Percentiles rank a stretch among this genome's conserved stretches.
These are phyloP conservation scores for Letharia lupina DNA, from an alignment of 495 filamentous ascomycete genomes.

Conservation along the genomic window DNA sequence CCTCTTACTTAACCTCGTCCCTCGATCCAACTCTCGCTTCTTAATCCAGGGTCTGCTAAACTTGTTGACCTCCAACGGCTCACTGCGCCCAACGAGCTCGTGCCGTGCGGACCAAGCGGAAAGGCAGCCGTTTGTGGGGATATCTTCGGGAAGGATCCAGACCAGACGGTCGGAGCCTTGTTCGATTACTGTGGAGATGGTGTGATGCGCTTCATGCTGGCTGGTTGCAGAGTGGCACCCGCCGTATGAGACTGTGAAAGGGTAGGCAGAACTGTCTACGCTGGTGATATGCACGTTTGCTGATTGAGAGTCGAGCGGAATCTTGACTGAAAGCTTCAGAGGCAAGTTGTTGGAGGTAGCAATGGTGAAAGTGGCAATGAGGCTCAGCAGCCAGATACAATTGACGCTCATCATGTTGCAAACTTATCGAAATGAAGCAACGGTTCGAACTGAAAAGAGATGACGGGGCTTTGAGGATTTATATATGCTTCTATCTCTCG, in stretches of 20 bases:
- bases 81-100: conserved; percentile 37
- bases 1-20: conserved; percentile 24
- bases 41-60: conserved; percentile 22
- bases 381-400: not conserved
- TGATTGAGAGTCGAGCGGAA: not conserved
- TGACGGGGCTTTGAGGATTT: not conserved
- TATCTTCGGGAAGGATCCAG: conserved; percentile 46
- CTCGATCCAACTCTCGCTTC: conserved; percentile 28
- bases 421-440: not conserved
- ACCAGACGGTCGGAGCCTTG: conserved; percentile 30
- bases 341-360: not conserved
- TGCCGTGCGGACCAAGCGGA: conserved; percentile 41
- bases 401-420: not conserved
- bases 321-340: not conserved
- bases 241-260: not conserved
- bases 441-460: not conserved
- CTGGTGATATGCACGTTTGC: not conserved
- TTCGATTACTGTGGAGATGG: not conserved
- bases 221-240: not conserved
- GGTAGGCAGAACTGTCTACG: not conserved
- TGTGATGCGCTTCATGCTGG: not conserved
- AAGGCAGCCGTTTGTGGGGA: conserved; percentile 40
- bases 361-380: not conserved
- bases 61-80: conserved; percentile 30
- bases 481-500: not conserved